Percentiles rank a stretch among this genome's conserved stretches.
Evolutionary conservation across 306 rosid species (phyloP).

Genomic region (Corylus avellana): DNA sequence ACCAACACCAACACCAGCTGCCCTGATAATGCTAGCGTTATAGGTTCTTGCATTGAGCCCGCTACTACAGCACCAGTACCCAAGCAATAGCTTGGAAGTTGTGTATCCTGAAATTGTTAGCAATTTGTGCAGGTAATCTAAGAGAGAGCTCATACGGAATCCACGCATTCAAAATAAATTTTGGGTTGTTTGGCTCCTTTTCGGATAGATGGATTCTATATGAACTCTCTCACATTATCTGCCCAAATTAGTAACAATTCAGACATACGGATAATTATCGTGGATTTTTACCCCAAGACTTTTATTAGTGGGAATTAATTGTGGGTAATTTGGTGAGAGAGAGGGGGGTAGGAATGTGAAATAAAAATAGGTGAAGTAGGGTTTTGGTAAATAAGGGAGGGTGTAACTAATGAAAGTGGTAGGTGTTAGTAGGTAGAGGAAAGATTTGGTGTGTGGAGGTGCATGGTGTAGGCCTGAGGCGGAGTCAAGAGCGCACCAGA

Average conservation of each 20-base stretch:
- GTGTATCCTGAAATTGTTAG: neutral
- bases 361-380: neutral
- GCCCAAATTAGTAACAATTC: too few species aligned
- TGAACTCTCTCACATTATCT: too few species aligned
- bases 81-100: slow-evolving; percentile 32
- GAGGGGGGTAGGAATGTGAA: slow-evolving; percentile 1
- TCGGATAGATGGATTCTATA: too few species aligned
- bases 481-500: slow-evolving; percentile 99
- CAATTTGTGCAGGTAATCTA: too few species aligned
- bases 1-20: neutral
- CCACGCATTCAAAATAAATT: too few species aligned
- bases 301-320: slow-evolving; percentile 19
- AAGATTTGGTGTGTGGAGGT: slow-evolving; percentile 14
- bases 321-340: slow-evolving; percentile 16
- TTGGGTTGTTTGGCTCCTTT: too few species aligned
- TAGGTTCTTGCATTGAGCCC: slow-evolving; percentile 42
- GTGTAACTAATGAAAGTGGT: slow-evolving; percentile 1
- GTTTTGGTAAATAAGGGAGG: slow-evolving; percentile 25
- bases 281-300: too few species aligned
- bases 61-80: slow-evolving; percentile 9
- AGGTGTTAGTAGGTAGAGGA: slow-evolving; percentile 18
- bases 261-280: too few species aligned
- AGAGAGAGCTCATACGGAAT: too few species aligned
- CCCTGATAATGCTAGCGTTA: slow-evolving; percentile 21
- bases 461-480: slow-evolving; percentile 43